Conservation (phyloP, 495 filamentous ascomycete genomes). For the Evansstolkia leycettana region DNA sequence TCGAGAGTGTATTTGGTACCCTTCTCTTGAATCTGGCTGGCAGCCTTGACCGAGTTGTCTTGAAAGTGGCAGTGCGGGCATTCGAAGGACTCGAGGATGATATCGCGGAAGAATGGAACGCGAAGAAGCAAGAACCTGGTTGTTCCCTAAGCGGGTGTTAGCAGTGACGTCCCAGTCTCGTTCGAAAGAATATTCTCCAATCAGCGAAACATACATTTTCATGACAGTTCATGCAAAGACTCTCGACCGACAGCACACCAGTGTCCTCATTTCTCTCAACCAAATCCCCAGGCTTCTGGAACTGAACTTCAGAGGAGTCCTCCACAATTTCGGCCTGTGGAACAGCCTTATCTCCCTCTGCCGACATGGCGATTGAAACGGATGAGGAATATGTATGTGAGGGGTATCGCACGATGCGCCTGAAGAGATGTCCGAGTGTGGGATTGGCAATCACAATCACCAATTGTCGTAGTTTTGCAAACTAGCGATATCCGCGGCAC, state of each 20-base stretch:
- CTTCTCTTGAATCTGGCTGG: conserved; percentile 78
- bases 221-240: conserved; percentile 77
- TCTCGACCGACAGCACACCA: conserved; percentile 41
- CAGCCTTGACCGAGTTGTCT: conserved; percentile 86
- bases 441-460: no score
- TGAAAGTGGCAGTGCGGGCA: conserved; percentile 79
- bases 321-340: conserved; percentile 11
- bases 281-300: conserved; percentile 31
- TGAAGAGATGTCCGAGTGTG: no score
- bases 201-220: conserved; percentile 53
- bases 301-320: conserved; percentile 11
- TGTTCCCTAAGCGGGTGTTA: conserved; percentile 44
- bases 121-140: conserved; percentile 79
- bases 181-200: neutral
- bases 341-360: conserved; percentile 10
- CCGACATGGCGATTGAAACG: conserved; percentile 15
- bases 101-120: conserved; percentile 92
- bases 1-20: conserved; percentile 70
- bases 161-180: neutral
- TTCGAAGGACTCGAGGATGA: conserved; percentile 92
- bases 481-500: no score
- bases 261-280: conserved; percentile 33
- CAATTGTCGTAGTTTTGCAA: no score
- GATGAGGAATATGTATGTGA: neutral
- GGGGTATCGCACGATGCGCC: neutral